Conservation (phyloP, 2,329 filamentous ascomycete species). For the Leptographium flavum region DNA sequence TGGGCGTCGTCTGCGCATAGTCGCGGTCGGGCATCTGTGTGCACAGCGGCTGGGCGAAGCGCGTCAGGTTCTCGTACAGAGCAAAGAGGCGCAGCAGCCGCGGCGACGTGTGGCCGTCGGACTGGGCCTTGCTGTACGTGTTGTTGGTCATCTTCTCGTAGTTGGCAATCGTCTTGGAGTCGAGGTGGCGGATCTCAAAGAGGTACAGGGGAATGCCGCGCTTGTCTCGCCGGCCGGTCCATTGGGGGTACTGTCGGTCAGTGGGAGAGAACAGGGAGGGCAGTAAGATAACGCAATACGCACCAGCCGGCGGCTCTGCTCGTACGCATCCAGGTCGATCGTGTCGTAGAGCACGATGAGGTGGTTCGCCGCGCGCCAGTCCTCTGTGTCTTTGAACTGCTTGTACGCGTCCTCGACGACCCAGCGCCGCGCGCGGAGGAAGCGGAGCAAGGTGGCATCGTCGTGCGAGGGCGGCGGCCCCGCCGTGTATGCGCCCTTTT, state of each 20-base stretch:
- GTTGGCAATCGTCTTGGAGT: constrained; percentile 63
- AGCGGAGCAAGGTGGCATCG: constrained; percentile 63
- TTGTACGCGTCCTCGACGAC: constrained; percentile 59
- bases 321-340: constrained; percentile 74
- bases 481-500: constrained; percentile 49
- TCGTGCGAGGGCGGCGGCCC: constrained; percentile 50
- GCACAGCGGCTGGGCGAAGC: constrained; percentile 76
- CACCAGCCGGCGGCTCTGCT: constrained; percentile 64
- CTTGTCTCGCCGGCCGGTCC: constrained; percentile 80
- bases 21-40: constrained; percentile 60
- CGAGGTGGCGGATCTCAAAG: constrained; percentile 72
- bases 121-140: constrained; percentile 45
- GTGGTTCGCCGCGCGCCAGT: constrained; percentile 70
- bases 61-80: constrained; percentile 82
- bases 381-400: constrained; percentile 80
- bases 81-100: constrained; percentile 80
- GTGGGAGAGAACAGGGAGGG: too few species aligned
- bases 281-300: constrained; percentile 11
- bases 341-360: constrained; percentile 71
- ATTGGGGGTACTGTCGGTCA: constrained; percentile 93
- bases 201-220: constrained; percentile 80
- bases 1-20: constrained; percentile 58
- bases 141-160: constrained; percentile 58
- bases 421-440: constrained; percentile 74
- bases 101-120: constrained; percentile 51